Percentiles rank a stretch among this genome's conserved stretches.
Evolutionary conservation across 1,284 basidiomycete species (phyloP).

Genomic region (Golubevia sp.): DNA sequence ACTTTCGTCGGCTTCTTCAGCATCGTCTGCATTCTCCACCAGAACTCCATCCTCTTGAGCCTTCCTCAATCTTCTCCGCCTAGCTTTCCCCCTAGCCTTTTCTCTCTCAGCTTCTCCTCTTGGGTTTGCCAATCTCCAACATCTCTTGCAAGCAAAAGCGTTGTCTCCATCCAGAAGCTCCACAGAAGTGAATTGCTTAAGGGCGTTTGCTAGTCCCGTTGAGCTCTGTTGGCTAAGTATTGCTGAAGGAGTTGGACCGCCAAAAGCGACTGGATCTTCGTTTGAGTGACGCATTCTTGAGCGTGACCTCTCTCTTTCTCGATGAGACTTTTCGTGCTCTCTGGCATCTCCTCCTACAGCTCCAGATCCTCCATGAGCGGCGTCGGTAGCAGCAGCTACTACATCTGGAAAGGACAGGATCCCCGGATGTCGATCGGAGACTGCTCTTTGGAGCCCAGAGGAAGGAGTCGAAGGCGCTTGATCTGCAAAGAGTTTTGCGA

Average conservation of each 20-base stretch:
- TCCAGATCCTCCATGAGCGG: neutral
- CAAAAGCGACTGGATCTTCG: neutral
- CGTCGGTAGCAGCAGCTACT: neutral
- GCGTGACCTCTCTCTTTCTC: neutral
- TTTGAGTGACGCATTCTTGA: neutral
- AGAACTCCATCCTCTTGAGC: constrained; percentile 33
- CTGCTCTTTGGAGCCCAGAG: neutral
- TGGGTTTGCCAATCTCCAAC: constrained; percentile 84
- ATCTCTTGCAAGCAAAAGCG: constrained; percentile 85
- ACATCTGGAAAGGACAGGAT: neutral
- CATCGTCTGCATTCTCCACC: constrained; percentile 39
- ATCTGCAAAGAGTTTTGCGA: constrained; percentile 10
- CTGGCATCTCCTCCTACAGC: neutral
- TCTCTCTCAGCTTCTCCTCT: constrained; percentile 61
- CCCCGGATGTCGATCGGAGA: neutral
- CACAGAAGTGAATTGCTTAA: constrained; percentile 83
- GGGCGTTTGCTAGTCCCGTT: constrained; percentile 67
- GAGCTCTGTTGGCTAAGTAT: neutral
- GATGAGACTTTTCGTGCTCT: neutral
- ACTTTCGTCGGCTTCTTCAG: constrained; percentile 62
- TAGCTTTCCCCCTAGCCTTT: constrained; percentile 50
- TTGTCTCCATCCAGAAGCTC: constrained; percentile 91
- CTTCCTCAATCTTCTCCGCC: constrained; percentile 21
- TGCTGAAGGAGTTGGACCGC: neutral
- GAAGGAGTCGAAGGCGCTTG: neutral